phyloP scores from a whole-genome alignment of 1,284 basidiomycete genomes.

The Puccinia coronata region DNA sequence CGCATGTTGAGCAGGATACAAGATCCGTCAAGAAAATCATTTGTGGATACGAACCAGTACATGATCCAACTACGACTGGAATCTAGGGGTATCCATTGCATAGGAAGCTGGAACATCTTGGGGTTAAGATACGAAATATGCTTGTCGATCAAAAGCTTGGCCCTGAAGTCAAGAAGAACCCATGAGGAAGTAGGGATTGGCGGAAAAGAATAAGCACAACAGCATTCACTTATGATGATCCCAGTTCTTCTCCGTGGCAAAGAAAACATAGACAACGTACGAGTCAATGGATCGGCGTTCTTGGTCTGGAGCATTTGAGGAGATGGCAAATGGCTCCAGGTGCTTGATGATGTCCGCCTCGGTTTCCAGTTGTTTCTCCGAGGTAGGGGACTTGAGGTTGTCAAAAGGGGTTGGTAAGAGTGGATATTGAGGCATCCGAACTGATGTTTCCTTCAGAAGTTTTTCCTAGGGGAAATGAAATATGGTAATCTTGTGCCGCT shows the following conservation, averaged over 20 bases:
- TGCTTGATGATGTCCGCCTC: slow-evolving; percentile 60
- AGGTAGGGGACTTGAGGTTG: slow-evolving; percentile 68
- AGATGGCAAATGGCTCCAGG: background rate
- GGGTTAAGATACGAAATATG: slow-evolving; percentile 10
- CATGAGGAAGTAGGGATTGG: background rate
- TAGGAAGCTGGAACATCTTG: slow-evolving; percentile 48
- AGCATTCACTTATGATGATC: background rate
- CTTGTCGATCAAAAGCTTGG: slow-evolving; percentile 13
- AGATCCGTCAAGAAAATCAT: slow-evolving; percentile 63
- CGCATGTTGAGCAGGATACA: background rate
- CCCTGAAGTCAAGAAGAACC: slow-evolving; percentile 49
- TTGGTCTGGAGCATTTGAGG: background rate
- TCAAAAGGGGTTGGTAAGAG: slow-evolving; percentile 57
- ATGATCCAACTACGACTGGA: slow-evolving; percentile 14
- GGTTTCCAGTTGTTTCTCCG: slow-evolving; percentile 68
- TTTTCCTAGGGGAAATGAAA: no score
- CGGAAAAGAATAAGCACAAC: background rate
- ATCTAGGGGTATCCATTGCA: slow-evolving; percentile 50
- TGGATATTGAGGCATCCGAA: slow-evolving; percentile 37
- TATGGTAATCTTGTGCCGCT: no score
- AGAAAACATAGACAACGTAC: background rate
- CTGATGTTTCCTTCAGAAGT: no score
- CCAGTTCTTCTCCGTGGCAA: background rate
- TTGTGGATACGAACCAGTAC: slow-evolving; percentile 69
- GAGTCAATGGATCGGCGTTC: slow-evolving; percentile 1